phyloP scores from a whole-genome alignment of 2,329 filamentous ascomycete genomes.

The Cadophora malorum region DNA sequence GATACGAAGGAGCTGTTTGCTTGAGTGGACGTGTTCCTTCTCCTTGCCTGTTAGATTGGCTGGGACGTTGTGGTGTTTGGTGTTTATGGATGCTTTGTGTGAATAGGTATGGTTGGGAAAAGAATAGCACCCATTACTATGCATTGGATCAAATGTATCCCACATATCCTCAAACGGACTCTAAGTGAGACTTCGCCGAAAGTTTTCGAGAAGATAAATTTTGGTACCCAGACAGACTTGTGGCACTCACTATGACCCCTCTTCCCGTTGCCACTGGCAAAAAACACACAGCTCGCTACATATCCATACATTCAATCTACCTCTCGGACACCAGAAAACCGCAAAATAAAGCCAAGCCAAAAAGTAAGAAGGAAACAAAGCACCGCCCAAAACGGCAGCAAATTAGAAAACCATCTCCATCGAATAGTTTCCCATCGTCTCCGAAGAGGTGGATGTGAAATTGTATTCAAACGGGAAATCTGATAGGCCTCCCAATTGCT shows the following conservation, averaged over 20 bases:
- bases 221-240: too few species aligned
- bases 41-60: not conserved
- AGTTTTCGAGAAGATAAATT: too few species aligned
- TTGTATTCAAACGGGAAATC: not conserved
- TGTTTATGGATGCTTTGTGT: constrained; percentile 25
- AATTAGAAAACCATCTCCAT: not conserved
- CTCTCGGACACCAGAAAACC: too few species aligned
- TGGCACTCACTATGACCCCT: too few species aligned
- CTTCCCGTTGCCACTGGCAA: too few species aligned
- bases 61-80: constrained; percentile 27
- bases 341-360: too few species aligned
- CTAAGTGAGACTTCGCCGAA: too few species aligned
- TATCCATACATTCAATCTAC: too few species aligned
- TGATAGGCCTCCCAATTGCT: not conserved
- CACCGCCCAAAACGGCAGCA: not conserved
- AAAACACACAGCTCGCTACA: too few species aligned
- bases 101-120: constrained; percentile 19
- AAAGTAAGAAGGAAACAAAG: not conserved
- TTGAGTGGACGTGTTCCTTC: constrained; percentile 49
- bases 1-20: constrained; percentile 80
- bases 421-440: not conserved
- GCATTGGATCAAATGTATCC: not conserved
- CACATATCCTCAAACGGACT: not conserved
- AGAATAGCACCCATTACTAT: constrained; percentile 11
- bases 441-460: not conserved